Percentiles rank a stretch among this genome's conserved stretches.
Conservation (phyloP, 2,329 filamentous ascomycete species). For the Boeremia lycopersici region DNA sequence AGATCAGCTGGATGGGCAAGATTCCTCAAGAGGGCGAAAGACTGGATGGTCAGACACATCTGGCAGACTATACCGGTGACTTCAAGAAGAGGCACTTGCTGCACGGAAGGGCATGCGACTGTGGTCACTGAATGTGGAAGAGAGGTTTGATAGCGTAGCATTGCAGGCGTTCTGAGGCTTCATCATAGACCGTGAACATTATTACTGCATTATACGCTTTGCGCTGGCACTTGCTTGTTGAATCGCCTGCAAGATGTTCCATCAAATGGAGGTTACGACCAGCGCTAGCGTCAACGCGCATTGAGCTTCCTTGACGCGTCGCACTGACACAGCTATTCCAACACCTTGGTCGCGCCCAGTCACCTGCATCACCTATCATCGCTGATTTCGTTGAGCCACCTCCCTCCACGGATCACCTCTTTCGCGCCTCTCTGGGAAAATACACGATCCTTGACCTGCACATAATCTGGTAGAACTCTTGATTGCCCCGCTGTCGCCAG, state of each 20-base stretch:
- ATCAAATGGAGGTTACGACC: background rate
- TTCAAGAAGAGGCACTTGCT: conserved; percentile 41
- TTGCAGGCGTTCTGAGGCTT: conserved; percentile 3
- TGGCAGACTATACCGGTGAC: conserved; percentile 46
- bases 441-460: background rate
- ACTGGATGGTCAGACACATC: conserved; percentile 55
- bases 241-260: background rate
- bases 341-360: background rate
- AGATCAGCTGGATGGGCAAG: conserved; percentile 52
- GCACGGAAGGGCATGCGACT: conserved; percentile 39
- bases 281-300: background rate
- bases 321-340: background rate
- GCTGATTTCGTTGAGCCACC: background rate
- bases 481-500: background rate
- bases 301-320: background rate
- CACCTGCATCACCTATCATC: too few relatives aligned
- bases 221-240: background rate
- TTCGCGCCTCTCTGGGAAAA: background rate
- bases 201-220: background rate
- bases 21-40: conserved; percentile 50
- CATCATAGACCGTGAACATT: background rate
- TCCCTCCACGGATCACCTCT: background rate
- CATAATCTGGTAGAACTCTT: background rate
- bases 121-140: conserved; percentile 28
- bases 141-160: conserved; percentile 1